Base-by-base conservation (phyloP, 2,329 filamentous ascomycete genomes). In the Blastomyces silverae region DNA sequence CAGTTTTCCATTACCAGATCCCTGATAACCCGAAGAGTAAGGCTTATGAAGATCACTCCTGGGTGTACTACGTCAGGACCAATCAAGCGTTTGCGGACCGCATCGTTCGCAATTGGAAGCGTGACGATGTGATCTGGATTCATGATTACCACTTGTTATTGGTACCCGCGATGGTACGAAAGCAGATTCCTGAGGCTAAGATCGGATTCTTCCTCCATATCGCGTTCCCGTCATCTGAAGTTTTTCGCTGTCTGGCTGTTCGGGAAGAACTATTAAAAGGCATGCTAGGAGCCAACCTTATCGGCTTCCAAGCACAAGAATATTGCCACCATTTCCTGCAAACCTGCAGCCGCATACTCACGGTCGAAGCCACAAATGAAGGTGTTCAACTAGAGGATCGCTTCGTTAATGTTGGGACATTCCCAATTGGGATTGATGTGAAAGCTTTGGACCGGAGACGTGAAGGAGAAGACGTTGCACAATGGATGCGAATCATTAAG, bases 21-120 rank as follows among this genome's bases (percentile, higher is more conserved):
- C 94, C 93, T 0, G 94, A 97, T 74, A 95, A 96, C 74, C 93
- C 93, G 34, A 96, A 96, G 82, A 97, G 92, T 85, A 97, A 97
- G 77, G 93, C 93, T 0, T 97, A 96, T 75, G 89, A 96, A 76
- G 93, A 97, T 71, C 92, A 97, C 77, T 97, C 92, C 0, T 97
- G 92, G 91, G 85, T 92, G 70, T 96, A 91, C 80, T 97, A 97
- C 72, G 89, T 92, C 73, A 91, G 90, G 63, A 84, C 97, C 73
- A 97, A 97, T 79, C 89, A 94, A 76, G 91, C 89, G 2, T 97
- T 97, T 77, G 93, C 93, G 42, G 90, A 97, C 74, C 89, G 88
- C 74, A 92, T 97, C 65, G 82, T 96, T 59, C 89, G 89, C 75
- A 91, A 92, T 78, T 97, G 93, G 88, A 97, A 96, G 81, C 87